Percentiles rank a stretch among this genome's conserved stretches.
Conservation (phyloP, 345 rosid species). For the Brassica juncea region DNA sequence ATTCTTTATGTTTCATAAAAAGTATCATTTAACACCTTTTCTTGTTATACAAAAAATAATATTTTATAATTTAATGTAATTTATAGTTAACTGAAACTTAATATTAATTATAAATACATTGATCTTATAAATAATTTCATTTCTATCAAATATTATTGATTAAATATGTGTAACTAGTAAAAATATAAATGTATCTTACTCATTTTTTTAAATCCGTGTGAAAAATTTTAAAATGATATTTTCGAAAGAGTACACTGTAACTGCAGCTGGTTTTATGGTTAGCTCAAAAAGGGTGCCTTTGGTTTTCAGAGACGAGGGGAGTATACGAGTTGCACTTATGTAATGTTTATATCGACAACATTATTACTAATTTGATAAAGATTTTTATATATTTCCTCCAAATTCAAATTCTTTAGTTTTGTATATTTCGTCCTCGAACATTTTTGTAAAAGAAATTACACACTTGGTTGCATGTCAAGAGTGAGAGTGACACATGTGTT, state of each 20-base stretch:
- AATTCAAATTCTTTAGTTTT: background rate
- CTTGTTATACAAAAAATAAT: too few relatives aligned
- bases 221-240: too few relatives aligned
- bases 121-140: too few relatives aligned
- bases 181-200: too few relatives aligned
- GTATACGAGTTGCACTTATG: constrained; percentile 1
- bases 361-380: background rate
- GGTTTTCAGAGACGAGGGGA: constrained; percentile 28
- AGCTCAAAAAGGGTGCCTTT: background rate
- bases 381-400: background rate
- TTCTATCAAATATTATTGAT: too few relatives aligned
- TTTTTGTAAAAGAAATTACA: background rate
- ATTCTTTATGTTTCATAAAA: too few relatives aligned
- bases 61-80: too few relatives aligned
- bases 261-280: constrained; percentile 31
- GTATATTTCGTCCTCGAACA: background rate
- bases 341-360: background rate
- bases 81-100: too few relatives aligned
- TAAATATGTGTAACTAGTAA: too few relatives aligned
- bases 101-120: too few relatives aligned
- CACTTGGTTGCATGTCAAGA: constrained; percentile 26
- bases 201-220: too few relatives aligned
- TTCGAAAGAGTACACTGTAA: background rate
- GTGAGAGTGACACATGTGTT: constrained; percentile 25
- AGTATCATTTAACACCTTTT: too few relatives aligned